Evolutionary conservation across 2,329 filamentous ascomycete species (phyloP), one percentile per base, ranked within the genome.

Genomic region (Talaromyces funiculosus): DNA sequence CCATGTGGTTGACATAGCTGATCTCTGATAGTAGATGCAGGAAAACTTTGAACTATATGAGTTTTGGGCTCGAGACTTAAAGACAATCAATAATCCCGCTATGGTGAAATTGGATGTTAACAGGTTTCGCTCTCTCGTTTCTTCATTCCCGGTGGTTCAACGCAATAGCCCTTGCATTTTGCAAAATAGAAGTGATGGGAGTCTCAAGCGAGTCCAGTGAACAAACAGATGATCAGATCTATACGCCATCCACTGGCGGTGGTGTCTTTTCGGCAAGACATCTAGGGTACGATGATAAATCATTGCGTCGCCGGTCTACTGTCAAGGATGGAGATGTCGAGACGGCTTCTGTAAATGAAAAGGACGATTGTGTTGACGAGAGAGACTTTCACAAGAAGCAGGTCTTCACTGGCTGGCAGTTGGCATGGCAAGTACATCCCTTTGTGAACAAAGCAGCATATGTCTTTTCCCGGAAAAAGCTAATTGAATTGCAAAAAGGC

Each of bases 401-500:
- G 29, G 22, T 47, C 37, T 59, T 59, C 26, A 59, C 22, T 22
- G 37, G 37, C 33, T 60, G 51, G 57, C 47, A 53, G 57, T 9
- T 54, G 26, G 37, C 49, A 45, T 59, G 57, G 57, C 43, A 42
- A 40, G 45, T 33, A 4, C 16, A 45, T 37, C 18, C 9, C 38
- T 16, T 6, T 3, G 18, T 42, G 10, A 45, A 45, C 2, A 37
- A 26, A 40, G 18, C 40, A 20, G n/a, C 18, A n/a, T n/a, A n/a
- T 10, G 8, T 33, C 10, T 24, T 22, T 24, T 58, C 42, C 7
- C 4, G 38, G 9, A 14, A 45, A 45, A n/a, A 5, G 7, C 22
- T 35, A 33, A 33, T 16, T 16, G 10, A n/a, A 16, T 18, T 37
- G 18, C 12, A 9, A 14, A 14, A 16, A 71, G 77, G 73, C 75